Percentiles rank a stretch among this genome's conserved stretches.
Conservation (phyloP, 345 rosid species). For the Corchorus olitorius region DNA sequence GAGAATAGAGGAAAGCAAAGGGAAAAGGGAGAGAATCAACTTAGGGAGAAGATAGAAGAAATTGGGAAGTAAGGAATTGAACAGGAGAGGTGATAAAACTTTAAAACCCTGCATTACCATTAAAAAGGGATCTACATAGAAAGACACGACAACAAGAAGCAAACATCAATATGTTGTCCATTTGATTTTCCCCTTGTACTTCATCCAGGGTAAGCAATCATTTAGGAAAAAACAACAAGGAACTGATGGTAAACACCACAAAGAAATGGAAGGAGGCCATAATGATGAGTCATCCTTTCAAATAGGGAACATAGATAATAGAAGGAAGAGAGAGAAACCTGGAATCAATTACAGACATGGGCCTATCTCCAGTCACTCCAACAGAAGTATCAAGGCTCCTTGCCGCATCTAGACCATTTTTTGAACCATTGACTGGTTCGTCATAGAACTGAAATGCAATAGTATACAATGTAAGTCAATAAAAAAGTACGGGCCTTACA, state of each 20-base stretch:
- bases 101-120: neutral
- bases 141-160: neutral
- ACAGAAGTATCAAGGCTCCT: constrained; percentile 23
- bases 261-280: neutral
- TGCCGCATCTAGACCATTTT: constrained; percentile 30
- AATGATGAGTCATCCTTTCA: neutral
- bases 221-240: constrained; percentile 6
- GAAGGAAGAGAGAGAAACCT: constrained; percentile 37
- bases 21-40: neutral
- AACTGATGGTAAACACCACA: neutral
- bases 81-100: neutral
- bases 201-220: neutral
- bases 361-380: constrained; percentile 23
- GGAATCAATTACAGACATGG: constrained; percentile 28
- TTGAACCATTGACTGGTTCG: constrained; percentile 58
- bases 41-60: neutral
- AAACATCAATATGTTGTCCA: neutral
- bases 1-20: neutral
- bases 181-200: neutral
- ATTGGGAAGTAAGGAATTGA: neutral
- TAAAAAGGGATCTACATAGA: neutral
- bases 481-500: neutral
- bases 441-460: constrained; percentile 53
- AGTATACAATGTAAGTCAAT: constrained; percentile 25
- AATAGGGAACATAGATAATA: neutral